Percentiles rank a stretch among this genome's conserved stretches.
Conservation (phyloP, 371 early-diverging fungal species). For the Mortierella sp. region DNA sequence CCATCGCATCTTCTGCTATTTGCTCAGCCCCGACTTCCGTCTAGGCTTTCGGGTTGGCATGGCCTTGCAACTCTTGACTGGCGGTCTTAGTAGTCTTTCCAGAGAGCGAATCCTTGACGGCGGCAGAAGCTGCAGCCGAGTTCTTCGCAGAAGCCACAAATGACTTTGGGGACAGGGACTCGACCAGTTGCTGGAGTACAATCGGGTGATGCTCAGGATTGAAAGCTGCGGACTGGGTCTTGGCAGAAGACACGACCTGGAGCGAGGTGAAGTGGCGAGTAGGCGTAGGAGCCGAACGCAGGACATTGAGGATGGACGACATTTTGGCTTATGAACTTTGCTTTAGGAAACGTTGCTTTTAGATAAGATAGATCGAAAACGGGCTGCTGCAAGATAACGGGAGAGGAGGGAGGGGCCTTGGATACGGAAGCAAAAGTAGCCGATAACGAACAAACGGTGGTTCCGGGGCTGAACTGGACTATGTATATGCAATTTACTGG, state of each 20-base stretch:
- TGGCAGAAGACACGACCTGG: conserved; percentile 20
- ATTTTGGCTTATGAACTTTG: conserved; percentile 8
- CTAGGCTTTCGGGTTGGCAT: neutral
- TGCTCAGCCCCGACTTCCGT: neutral
- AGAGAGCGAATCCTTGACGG: conserved; percentile 21
- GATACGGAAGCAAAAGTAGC: too few relatives aligned
- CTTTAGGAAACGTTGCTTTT: neutral
- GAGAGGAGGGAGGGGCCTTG: neutral
- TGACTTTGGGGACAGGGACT: conserved; percentile 38
- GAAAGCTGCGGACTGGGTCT: conserved; percentile 20
- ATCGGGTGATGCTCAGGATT: conserved; percentile 54
- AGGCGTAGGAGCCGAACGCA: conserved; percentile 49
- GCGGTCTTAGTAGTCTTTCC: conserved; percentile 6
- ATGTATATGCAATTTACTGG: neutral
- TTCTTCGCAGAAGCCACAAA: conserved; percentile 13
- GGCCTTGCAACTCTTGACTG: conserved; percentile 11
- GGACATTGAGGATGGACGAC: conserved; percentile 52
- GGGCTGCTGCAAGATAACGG: conserved; percentile 39
- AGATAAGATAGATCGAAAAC: too few relatives aligned
- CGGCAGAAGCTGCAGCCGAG: conserved; percentile 4
- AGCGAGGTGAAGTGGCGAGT: conserved; percentile 53
- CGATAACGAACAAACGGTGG: conserved; percentile 1
- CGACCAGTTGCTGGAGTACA: conserved; percentile 48
- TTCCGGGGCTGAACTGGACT: neutral
- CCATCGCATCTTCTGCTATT: too few relatives aligned